These are phyloP conservation scores for Mycena galopus DNA, from an alignment of 768 basidiomycete species.

Conservation along the genomic window DNA sequence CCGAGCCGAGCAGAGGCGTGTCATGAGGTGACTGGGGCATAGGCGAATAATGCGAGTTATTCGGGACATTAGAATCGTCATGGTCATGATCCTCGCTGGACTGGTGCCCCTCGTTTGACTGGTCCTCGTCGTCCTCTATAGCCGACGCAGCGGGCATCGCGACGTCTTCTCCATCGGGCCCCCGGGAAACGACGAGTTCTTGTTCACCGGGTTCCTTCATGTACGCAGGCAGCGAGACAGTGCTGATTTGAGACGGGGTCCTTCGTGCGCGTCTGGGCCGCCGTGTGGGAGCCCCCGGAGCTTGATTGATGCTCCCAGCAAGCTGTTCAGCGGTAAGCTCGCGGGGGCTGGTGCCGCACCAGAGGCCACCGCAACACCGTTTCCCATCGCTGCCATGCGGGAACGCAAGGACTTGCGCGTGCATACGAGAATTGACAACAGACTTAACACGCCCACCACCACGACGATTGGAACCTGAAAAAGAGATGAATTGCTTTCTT, in stretches of 20 bases:
- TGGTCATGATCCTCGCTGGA: constrained; percentile 7
- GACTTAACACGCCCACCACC: constrained; percentile 44
- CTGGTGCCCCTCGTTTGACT: constrained; percentile 24
- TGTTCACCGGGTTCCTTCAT: constrained; percentile 89
- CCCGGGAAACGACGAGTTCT: constrained; percentile 80
- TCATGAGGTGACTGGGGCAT: constrained; percentile 56
- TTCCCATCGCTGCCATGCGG: constrained; percentile 26
- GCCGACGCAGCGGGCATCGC: constrained; percentile 57
- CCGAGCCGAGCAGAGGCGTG: constrained; percentile 57
- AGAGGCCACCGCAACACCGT: constrained; percentile 26
- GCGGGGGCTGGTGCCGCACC: constrained; percentile 33
- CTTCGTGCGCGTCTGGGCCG: constrained; percentile 60
- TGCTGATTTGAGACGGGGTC: constrained; percentile 86
- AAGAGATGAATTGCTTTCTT: neutral
- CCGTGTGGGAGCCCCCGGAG: constrained; percentile 36
- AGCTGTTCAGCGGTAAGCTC: constrained; percentile 72
- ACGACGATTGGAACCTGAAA: constrained; percentile 46
- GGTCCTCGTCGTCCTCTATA: constrained; percentile 40
- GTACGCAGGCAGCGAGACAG: constrained; percentile 81
- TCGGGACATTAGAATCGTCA: constrained; percentile 21
- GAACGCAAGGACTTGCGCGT: constrained; percentile 37
- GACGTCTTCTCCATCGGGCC: constrained; percentile 66
- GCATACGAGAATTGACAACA: constrained; percentile 38
- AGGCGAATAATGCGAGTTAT: constrained; percentile 55
- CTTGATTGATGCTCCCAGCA: constrained; percentile 58